Conservation (phyloP, 345 rosid species). For the Theobroma cacao region DNA sequence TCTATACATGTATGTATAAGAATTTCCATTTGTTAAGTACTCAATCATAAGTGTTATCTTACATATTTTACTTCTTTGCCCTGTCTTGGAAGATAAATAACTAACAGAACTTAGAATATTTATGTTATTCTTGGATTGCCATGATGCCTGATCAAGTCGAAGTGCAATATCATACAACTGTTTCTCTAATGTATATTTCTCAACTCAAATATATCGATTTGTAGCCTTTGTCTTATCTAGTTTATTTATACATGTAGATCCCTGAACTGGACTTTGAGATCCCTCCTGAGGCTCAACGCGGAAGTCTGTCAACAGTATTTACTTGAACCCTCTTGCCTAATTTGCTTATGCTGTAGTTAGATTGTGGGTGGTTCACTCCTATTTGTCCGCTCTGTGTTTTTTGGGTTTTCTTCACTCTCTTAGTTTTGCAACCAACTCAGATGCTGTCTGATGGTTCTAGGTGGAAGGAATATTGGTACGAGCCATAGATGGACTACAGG, state of each 20-base stretch:
- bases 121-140: not conserved
- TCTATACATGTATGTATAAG: too few relatives aligned
- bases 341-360: not conserved
- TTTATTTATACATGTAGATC: constrained; percentile 45
- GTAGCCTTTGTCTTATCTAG: not conserved
- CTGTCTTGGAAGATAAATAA: too few relatives aligned
- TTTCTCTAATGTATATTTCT: not conserved
- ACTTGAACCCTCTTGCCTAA: constrained; percentile 8
- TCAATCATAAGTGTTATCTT: too few relatives aligned
- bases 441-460: constrained; percentile 29
- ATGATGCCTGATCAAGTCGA: not conserved
- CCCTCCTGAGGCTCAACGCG: constrained; percentile 94
- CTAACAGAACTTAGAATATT: too few relatives aligned
- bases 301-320: constrained; percentile 84
- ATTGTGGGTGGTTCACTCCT: not conserved
- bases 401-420: not conserved
- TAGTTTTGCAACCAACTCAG: constrained; percentile 8
- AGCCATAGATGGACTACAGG: constrained; percentile 79
- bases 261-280: constrained; percentile 93
- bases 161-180: too few relatives aligned
- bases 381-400: not conserved
- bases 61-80: too few relatives aligned
- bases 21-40: too few relatives aligned
- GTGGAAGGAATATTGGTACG: constrained; percentile 79
- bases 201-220: not conserved